These are phyloP conservation scores for Myotisia sp. DNA, from an alignment of 2,329 filamentous ascomycete species.

Conservation along the genomic window DNA sequence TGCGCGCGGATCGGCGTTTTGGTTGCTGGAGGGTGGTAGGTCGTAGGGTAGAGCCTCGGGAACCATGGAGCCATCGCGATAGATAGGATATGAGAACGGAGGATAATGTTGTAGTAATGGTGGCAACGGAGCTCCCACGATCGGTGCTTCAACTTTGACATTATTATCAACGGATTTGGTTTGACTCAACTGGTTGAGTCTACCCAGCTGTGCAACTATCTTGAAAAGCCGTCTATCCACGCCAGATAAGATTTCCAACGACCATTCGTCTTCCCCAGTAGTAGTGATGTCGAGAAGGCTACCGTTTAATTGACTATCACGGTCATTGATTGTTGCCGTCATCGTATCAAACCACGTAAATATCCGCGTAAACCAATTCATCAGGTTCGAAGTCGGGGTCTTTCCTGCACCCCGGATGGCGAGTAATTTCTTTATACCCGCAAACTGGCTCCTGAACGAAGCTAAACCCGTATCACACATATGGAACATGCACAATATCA, in stretches of 20 bases:
- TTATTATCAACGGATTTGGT: conserved; percentile 30
- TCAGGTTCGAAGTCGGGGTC: conserved; percentile 50
- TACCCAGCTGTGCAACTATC: conserved; percentile 66
- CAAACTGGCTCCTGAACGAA: conserved; percentile 86
- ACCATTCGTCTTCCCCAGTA: conserved; percentile 53
- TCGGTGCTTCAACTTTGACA: conserved; percentile 14
- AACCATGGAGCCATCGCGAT: conserved; percentile 1
- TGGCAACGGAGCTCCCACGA: conserved; percentile 21
- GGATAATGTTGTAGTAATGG: conserved; percentile 21
- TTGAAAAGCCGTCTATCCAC: conserved; percentile 81
- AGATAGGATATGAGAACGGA: background rate
- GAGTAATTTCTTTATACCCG: conserved; percentile 80
- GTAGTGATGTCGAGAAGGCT: conserved; percentile 49
- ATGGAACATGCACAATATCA: conserved; percentile 80
- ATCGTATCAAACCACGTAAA: conserved; percentile 94
- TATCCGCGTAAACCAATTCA: conserved; percentile 72
- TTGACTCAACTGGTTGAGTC: conserved; percentile 72
- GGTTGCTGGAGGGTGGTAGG: background rate
- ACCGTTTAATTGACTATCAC: conserved; percentile 64
- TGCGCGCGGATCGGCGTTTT: conserved; percentile 40
- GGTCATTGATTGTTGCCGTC: conserved; percentile 79
- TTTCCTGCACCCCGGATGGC: conserved; percentile 54
- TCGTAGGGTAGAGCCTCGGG: conserved; percentile 2
- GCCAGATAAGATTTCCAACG: conserved; percentile 71
- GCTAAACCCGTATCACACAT: conserved; percentile 87